Evolutionary conservation across 2,329 filamentous ascomycete species (phyloP).

Genomic region (Drechslerella dactyloides): DNA sequence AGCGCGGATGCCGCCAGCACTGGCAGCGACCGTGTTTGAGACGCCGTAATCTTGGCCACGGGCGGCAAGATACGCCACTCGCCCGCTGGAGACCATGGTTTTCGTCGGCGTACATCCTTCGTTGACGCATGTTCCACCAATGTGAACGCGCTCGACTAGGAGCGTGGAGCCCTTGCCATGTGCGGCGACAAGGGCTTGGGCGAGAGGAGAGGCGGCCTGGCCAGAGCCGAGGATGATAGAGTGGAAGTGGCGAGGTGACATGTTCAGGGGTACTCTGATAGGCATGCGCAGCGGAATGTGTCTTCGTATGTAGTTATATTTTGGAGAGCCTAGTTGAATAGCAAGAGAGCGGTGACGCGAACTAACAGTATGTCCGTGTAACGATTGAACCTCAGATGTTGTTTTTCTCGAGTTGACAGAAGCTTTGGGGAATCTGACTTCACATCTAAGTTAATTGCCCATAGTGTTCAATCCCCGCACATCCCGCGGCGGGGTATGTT

Average conservation of each 20-base stretch:
- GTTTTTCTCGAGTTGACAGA: too few species aligned
- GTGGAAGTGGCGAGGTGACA: slow-evolving; percentile 57
- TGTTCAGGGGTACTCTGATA: slow-evolving; percentile 17
- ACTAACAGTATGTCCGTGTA: too few species aligned
- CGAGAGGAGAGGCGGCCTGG: slow-evolving; percentile 63
- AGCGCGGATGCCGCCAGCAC: slow-evolving; percentile 48
- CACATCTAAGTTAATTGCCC: too few species aligned
- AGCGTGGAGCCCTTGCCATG: slow-evolving; percentile 59
- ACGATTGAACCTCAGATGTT: too few species aligned
- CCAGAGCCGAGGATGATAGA: slow-evolving; percentile 64
- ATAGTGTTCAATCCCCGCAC: too few species aligned
- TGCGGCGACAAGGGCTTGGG: slow-evolving; percentile 61
- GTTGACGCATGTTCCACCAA: slow-evolving; percentile 66
- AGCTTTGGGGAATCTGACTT: too few species aligned
- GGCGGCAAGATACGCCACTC: slow-evolving; percentile 61
- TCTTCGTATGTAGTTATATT: not conserved
- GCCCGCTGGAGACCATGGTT: slow-evolving; percentile 65
- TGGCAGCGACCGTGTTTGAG: slow-evolving; percentile 53
- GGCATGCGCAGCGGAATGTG: not conserved
- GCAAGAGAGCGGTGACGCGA: too few species aligned
- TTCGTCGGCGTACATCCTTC: slow-evolving; percentile 67
- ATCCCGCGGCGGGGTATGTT: too few species aligned
- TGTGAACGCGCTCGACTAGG: slow-evolving; percentile 61
- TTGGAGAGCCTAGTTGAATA: not conserved
- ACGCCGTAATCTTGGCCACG: slow-evolving; percentile 62